Evolutionary conservation across 2,329 filamentous ascomycete genomes (phyloP).

Genomic region (Cercospora berteroae): DNA sequence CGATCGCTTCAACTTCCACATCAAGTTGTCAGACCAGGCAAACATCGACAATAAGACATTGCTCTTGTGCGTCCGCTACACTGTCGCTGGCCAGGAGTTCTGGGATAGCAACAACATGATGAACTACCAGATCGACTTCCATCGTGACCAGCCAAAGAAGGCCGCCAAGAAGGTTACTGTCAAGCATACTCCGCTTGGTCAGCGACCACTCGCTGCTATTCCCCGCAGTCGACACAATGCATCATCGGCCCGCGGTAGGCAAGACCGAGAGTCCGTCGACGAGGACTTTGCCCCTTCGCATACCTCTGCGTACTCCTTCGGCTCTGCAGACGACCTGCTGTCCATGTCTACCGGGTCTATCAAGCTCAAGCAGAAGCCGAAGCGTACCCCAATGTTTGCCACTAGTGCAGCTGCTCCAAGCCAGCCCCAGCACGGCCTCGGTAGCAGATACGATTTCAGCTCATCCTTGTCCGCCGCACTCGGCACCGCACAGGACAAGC

Average conservation of each 20-base stretch:
- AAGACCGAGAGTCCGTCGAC: conserved; percentile 54
- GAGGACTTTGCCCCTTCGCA: conserved; percentile 65
- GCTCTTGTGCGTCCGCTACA: conserved; percentile 87
- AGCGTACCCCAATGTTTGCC: conserved; percentile 58
- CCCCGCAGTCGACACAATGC: conserved; percentile 51
- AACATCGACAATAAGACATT: conserved; percentile 91
- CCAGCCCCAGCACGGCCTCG: conserved; percentile 61
- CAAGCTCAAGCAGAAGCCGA: conserved; percentile 68
- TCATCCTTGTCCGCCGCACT: conserved; percentile 85
- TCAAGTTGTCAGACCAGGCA: conserved; percentile 85
- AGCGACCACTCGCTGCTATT: conserved; percentile 52
- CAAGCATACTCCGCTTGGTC: conserved; percentile 31
- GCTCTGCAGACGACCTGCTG: conserved; percentile 44
- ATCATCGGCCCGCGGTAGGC: conserved; percentile 49
- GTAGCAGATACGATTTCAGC: conserved; percentile 92
- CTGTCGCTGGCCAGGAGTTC: conserved; percentile 76
- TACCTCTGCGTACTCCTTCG: conserved; percentile 45
- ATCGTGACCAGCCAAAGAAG: conserved; percentile 33
- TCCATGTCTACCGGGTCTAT: conserved; percentile 61
- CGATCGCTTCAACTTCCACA: conserved; percentile 90
- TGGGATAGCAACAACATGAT: conserved; percentile 90
- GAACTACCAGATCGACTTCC: conserved; percentile 95
- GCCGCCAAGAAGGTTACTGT: conserved; percentile 33
- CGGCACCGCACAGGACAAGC: conserved; percentile 66
- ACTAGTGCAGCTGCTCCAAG: conserved; percentile 44